Percentiles rank a stretch among this genome's conserved stretches.
These are phyloP conservation scores for Mixia osmundae DNA, from an alignment of 1,284 basidiomycete species.

Conservation along the genomic window DNA sequence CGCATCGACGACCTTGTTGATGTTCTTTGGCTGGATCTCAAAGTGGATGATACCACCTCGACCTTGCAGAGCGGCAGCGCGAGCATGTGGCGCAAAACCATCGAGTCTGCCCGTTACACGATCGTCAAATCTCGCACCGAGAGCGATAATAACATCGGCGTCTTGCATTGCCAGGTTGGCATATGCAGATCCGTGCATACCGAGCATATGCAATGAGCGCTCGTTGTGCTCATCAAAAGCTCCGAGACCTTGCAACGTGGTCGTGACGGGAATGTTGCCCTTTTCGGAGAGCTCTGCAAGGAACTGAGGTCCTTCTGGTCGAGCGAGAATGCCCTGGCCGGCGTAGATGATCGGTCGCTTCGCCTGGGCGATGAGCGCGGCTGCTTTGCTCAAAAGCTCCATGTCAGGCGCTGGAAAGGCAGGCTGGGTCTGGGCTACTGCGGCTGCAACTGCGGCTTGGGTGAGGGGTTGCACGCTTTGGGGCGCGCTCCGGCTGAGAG, in stretches of 20 bases:
- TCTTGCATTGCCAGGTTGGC: slow-evolving; percentile 95
- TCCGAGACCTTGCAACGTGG: slow-evolving; percentile 85
- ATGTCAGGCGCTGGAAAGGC: slow-evolving; percentile 27
- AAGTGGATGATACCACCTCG: slow-evolving; percentile 96
- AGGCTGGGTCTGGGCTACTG: background rate
- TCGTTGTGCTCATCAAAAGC: slow-evolving; percentile 74
- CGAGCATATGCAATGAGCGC: slow-evolving; percentile 84
- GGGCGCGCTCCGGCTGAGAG: slow-evolving; percentile 7
- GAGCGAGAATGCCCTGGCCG: slow-evolving; percentile 70
- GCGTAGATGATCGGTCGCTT: slow-evolving; percentile 84
- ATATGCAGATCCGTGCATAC: slow-evolving; percentile 95
- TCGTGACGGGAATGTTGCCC: slow-evolving; percentile 90
- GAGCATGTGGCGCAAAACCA: slow-evolving; percentile 73
- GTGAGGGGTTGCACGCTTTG: slow-evolving; percentile 2
- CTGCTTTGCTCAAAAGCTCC: slow-evolving; percentile 52
- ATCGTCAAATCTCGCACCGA: slow-evolving; percentile 91
- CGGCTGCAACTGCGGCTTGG: background rate
- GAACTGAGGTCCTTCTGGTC: slow-evolving; percentile 56
- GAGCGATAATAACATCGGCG: slow-evolving; percentile 90
- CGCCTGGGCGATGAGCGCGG: slow-evolving; percentile 71
- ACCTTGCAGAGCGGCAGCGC: slow-evolving; percentile 60
- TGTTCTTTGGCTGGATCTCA: slow-evolving; percentile 93
- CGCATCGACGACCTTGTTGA: slow-evolving; percentile 96
- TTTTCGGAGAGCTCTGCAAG: slow-evolving; percentile 55
- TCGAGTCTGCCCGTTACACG: slow-evolving; percentile 85